Base-by-base conservation (phyloP, 2,329 filamentous ascomycete genomes). In the Aspergillus jensenii region DNA sequence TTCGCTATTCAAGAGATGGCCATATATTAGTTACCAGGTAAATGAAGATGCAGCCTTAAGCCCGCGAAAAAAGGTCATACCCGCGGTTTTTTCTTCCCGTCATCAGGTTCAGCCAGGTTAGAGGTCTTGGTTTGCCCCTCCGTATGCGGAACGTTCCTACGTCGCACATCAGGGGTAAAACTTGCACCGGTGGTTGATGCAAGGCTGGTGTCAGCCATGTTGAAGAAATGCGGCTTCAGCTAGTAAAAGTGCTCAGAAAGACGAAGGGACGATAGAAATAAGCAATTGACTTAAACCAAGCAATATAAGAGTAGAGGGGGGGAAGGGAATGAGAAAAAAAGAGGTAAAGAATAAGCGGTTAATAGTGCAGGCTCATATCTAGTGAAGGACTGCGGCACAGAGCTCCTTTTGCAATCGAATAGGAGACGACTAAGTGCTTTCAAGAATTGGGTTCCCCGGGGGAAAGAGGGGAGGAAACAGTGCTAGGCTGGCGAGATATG, bases 131-230 rank as follows among this genome's bases (percentile, higher is more conserved):
- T 71, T 39, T 63, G 48, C 44, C 65, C 72, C 44, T 73, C 69
- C 31, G 71, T 59, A 48, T 64, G 67, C 44, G 71, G 64, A 31
- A 78, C 71, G 70, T 78, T 78, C 68, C 77, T 72, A 59, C 75
- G 75, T 49, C 77, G 73, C 39, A 78, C 56, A 59, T 79, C 74
- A 40, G 68, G 56, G 54, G 67, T 58, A 23, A 71, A 66, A 48
- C 74, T 68, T 37, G 68, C 66, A 25, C 73, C 74, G 25, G 74
- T 74, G 47, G 68, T 71, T 40, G 69, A 71, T 48, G 68, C 74
- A 55, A 64, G 63, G 55, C 74, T 67, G 39, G 62, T 63, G 51
- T 65, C 67, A 41, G 69, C 68, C 74, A 75, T 76, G 49, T 17
- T 68, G 61, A 49, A 56, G 31, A 31, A 15, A 37, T 23, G 15